Base-by-base conservation (phyloP, 1,284 basidiomycete species). In the Vanrija sp. region DNA sequence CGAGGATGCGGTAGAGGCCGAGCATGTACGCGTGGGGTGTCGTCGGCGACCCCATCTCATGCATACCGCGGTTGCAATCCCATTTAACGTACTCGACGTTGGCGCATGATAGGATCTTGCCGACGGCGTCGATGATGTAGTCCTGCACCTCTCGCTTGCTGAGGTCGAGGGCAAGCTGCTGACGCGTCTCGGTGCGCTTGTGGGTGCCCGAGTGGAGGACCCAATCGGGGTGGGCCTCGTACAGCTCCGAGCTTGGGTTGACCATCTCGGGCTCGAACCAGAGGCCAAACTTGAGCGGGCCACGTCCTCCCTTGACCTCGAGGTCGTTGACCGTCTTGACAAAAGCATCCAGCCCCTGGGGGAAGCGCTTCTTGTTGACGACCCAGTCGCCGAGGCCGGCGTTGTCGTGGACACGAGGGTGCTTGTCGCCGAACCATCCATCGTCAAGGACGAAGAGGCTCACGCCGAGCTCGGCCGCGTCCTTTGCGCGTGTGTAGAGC, bases 181-280 rank as follows among this genome's bases (percentile, higher is more conserved):
- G 43, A 10, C 65, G 53, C 36, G 51, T 49, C 42, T 54, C 49
- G 15, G 65, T 59, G n/a, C 54, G 49, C 14, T 41, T 31, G 47
- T 60, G 53, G 0, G 25, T 37, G 16, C 45, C 55, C 6, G 59
- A 43, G n/a, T 51, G 47, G 4, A 66, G 45, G 4, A 55, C 64
- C 65, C 62, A 67, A 22, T 65, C 62, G 5, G 65, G 63, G 51
- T 67, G 63, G 0, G 27, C 16, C 25, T 64, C 60, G 50, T 61
- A 65, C 19, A 67, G 48, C 23, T 60, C 60, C 3, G 63, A 65
- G 12, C 42, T 15, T 0, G 57, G 60, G 42, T 65, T 65, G 53
- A 65, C 64, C 65, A 67, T 67, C 48, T 67, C 64, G 4, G 64
- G 63, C 43, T 67, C 65, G 39, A 67, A 56, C 65, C 65, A 67